Evolutionary conservation across 495 filamentous ascomycete species (phyloP).

Genomic region (Beverwykella pulmonaria): DNA sequence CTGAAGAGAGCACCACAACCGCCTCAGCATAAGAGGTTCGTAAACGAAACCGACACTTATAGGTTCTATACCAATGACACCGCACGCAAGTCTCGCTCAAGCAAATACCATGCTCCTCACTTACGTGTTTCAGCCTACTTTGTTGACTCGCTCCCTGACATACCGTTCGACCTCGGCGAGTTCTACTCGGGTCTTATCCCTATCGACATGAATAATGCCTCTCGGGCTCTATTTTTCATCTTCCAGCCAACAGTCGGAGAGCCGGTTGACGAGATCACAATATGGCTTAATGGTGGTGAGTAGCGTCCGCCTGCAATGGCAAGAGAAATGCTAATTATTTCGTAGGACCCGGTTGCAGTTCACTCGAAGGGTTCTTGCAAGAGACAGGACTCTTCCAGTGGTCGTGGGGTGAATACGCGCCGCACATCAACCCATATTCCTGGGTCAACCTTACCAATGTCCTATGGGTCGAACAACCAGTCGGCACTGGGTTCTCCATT

Average conservation of each 20-base stretch:
- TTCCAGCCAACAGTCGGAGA: conserved; percentile 54
- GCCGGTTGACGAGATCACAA: conserved; percentile 43
- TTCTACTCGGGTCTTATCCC: conserved; percentile 41
- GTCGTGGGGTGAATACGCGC: conserved; percentile 61
- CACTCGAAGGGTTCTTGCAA: conserved; percentile 66
- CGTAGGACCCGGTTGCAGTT: conserved; percentile 54
- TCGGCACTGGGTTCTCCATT: conserved; percentile 37
- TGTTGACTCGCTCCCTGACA: conserved; percentile 24
- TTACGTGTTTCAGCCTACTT: conserved; percentile 12
- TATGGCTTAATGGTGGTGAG: conserved; percentile 37
- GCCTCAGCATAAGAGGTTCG: conserved; percentile 1
- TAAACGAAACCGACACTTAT: conserved; percentile 32
- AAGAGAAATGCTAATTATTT: no score
- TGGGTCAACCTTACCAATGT: conserved; percentile 71
- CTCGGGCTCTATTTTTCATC: conserved; percentile 56
- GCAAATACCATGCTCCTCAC: background rate
- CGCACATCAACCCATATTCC: conserved; percentile 63
- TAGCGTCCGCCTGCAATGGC: no score
- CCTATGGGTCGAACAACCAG: conserved; percentile 47
- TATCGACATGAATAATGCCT: conserved; percentile 38
- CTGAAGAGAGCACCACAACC: conserved; percentile 14
- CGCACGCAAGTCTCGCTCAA: conserved; percentile 13
- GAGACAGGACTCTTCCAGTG: conserved; percentile 68
- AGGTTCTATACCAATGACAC: conserved; percentile 44
- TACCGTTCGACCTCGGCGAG: conserved; percentile 36